Conservation (phyloP, 768 basidiomycete genomes). For the Leccinum rimulosum region DNA sequence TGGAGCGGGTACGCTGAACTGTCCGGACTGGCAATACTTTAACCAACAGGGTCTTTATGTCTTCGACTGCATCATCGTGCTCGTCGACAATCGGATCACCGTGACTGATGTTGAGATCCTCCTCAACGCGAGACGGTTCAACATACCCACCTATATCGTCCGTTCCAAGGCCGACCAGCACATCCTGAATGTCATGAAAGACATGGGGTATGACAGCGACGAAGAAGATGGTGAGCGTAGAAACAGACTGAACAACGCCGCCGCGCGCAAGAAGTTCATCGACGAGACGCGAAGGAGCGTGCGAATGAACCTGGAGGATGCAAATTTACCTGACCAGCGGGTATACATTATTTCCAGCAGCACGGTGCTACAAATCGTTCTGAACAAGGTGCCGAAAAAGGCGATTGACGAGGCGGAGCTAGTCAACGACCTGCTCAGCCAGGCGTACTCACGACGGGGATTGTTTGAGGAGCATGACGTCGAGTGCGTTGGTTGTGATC, state of each 20-base stretch:
- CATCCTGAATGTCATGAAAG: constrained; percentile 22
- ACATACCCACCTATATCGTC: constrained; percentile 35
- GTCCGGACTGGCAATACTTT: constrained; percentile 36
- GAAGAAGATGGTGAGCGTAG: constrained; percentile 13
- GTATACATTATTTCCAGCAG: constrained; percentile 28
- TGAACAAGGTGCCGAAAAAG: constrained; percentile 9
- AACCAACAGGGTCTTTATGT: constrained; percentile 36
- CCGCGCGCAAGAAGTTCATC: constrained; percentile 21
- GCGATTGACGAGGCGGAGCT: constrained; percentile 14
- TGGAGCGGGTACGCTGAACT: constrained; percentile 32
- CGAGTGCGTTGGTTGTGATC: too few relatives aligned
- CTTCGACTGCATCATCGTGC: constrained; percentile 34
- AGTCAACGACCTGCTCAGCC: constrained; percentile 8
- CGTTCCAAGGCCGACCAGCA: constrained; percentile 37
- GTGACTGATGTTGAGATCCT: constrained; percentile 34
- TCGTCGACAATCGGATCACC: constrained; percentile 35
- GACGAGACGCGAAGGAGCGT: constrained; percentile 21
- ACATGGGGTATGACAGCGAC: constrained; percentile 22
- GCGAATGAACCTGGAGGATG: constrained; percentile 14
- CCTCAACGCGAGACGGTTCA: constrained; percentile 27
- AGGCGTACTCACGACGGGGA: constrained; percentile 9
- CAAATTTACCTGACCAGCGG: constrained; percentile 20
- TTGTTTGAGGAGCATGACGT: too few relatives aligned
- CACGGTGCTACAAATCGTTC: constrained; percentile 13
- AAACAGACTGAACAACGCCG: constrained; percentile 8